Base-by-base conservation (phyloP, 1,284 basidiomycete genomes). In the Caloboletus firmus region DNA sequence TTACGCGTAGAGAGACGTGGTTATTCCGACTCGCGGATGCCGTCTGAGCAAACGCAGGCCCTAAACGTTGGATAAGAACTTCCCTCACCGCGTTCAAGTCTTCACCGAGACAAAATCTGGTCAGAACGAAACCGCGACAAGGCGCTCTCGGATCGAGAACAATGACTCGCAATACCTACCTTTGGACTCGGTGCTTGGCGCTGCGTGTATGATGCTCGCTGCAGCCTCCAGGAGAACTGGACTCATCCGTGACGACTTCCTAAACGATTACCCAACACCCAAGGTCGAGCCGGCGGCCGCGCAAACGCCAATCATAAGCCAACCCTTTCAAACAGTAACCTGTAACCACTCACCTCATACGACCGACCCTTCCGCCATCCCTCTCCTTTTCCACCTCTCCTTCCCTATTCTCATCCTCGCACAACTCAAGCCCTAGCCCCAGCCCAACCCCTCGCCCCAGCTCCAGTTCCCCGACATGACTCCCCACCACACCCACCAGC, bases 141-240 rank as follows among this genome's bases (percentile, higher is more conserved):
- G 24, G 40, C 42, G 20, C 51, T 39, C 41, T 51, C 51, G 36
- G 6, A 32, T 12, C 36, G 26, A 34, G 11, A 52, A 41, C 17
- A 24, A 31, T 18, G 36, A 20, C n/a, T n/a, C n/a, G 32, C 13
- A 12, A 28, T 10, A 5, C 57, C 7, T 26, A 85, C 87, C 87
- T 79, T 78, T 83, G 7, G 75, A 81, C 36, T 82, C 80, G 5
- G 79, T 70, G 44, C 78, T 76, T 20, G 81, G 78, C 3, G 82
- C 79, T 15, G 85, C 80, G 60, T 78, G 83, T 52, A 89, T 82
- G 55, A 90, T 78, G 52, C 78, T 87, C 6, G 84, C 82, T 20
- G 80, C 80, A 28, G 87, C 86, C 68, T 89, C 87, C 18, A 80
- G 63, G 13, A 85, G 65, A 40, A 72, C 64, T 5, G 83, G 80